Percentiles rank a stretch among this genome's conserved stretches.
Evolutionary conservation across 495 filamentous ascomycete genomes (phyloP).

Genomic region (Trichoderma erinaceum): DNA sequence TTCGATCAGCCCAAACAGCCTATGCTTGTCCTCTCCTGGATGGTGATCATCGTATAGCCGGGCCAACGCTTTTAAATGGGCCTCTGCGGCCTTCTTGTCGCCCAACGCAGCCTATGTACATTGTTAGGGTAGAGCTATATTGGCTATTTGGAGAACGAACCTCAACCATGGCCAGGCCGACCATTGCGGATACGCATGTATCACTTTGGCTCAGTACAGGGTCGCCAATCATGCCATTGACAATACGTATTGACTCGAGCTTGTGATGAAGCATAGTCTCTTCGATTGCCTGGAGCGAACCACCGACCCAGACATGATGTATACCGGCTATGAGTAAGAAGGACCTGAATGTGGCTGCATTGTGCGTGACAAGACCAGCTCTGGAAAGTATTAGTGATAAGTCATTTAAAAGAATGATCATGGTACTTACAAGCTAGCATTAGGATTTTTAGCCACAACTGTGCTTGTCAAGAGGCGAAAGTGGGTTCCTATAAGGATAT

Average conservation of each 20-base stretch:
- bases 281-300: constrained; percentile 19
- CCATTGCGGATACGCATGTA: constrained; percentile 22
- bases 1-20: constrained; percentile 23
- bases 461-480: constrained; percentile 13
- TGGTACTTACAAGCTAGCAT: background rate
- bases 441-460: constrained; percentile 5
- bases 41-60: background rate
- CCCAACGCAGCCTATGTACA: background rate
- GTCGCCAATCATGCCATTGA: constrained; percentile 22
- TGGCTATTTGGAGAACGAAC: background rate
- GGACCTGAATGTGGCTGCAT: constrained; percentile 20
- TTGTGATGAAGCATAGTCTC: constrained; percentile 25
- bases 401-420: background rate
- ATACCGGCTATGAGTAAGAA: constrained; percentile 22
- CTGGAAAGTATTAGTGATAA: constrained; percentile 9
- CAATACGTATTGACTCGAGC: constrained; percentile 22
- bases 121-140: background rate
- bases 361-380: constrained; percentile 17
- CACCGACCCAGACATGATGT: constrained; percentile 22
- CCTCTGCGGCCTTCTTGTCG: background rate
- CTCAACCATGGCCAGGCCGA: constrained; percentile 25
- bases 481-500: background rate
- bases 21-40: constrained; percentile 22
- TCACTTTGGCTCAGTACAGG: constrained; percentile 18
- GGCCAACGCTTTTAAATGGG: background rate